Evolutionary conservation across 2,329 filamentous ascomycete species (phyloP), one percentile per base, ranked within the genome.

Genomic region (Fusarium praegraminearum): DNA sequence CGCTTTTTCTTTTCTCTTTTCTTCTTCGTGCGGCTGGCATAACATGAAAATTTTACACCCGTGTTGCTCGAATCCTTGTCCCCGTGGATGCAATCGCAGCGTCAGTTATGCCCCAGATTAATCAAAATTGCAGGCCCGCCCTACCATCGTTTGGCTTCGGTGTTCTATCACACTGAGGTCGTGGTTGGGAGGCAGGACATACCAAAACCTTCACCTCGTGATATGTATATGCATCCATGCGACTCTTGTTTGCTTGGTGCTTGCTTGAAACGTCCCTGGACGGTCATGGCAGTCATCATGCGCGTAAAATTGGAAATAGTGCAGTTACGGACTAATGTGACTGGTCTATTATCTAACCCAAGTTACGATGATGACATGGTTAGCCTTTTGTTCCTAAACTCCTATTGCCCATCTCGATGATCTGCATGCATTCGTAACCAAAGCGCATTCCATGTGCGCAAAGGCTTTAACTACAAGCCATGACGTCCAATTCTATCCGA

Each of bases 1-100:
- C 52, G 68, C 76, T 77, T 75, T 80, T 78, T 80, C 80, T 83
- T 82, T 81, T 76, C 80, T 78, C 82, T 88, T 87, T 85, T 83
- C 83, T 86, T 87, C 89, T 86, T 93, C 85, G 90, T 94, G 91
- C 91, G 91, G 91, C 91, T 84, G 89, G 89, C 89, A 90, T 88
- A 85, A 90, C 87, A 82, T 82, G 79, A 82, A 85, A 84, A 82
- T 83, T 78, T 87, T 88, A 87, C 87, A 87, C 88, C 91, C 91
- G 89, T 92, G 90, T 94, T 94, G 91, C 91, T 91, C 90, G 87
- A 85, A 85, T 90, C 84, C 83, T 78, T 78, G 72, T 54, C 78
- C 77, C 75, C 80, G 89, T 85, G 84, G 83, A 86, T 83, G 70
- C 70, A 70, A 76, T 82, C 81, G 80, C 75, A 89, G 91, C 90